These are phyloP conservation scores for Tripterygium wilfordii DNA, from an alignment of 177 flowering plant species.

Conservation along the genomic window DNA sequence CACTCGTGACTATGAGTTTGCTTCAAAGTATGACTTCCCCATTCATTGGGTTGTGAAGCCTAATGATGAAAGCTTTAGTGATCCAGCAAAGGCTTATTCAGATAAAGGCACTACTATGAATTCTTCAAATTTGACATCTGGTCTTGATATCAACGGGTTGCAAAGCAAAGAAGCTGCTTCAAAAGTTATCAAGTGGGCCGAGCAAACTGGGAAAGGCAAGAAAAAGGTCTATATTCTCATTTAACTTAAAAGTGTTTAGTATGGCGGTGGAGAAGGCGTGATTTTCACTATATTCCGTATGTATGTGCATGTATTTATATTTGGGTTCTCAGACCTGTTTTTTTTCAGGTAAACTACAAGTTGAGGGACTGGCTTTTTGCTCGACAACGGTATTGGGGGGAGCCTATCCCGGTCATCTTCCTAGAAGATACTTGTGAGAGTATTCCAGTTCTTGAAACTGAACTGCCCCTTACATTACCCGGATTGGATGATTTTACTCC, in stretches of 20 bases:
- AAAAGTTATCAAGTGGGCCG: constrained; percentile 80
- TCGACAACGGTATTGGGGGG: constrained; percentile 98
- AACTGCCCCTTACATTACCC: constrained; percentile 85
- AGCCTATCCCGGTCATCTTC: constrained; percentile 88
- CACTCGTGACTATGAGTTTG: constrained; percentile 86
- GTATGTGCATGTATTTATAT: too few species aligned
- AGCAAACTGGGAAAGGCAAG: constrained; percentile 70
- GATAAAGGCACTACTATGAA: constrained; percentile 70
- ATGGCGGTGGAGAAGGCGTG: too few species aligned
- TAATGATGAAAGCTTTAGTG: constrained; percentile 27
- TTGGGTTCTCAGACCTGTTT: too few species aligned
- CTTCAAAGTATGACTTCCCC: constrained; percentile 68
- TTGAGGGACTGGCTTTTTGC: constrained; percentile 99
- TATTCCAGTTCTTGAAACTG: constrained; percentile 67
- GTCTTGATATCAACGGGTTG: constrained; percentile 76
- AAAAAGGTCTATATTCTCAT: constrained; percentile 49
- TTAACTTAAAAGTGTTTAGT: constrained; percentile 1
- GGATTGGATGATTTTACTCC: constrained; percentile 98
- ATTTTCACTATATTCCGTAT: too few species aligned
- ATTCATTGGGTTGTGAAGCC: constrained; percentile 66
- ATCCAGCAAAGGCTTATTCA: constrained; percentile 43
- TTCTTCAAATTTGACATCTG: constrained; percentile 54
- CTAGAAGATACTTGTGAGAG: constrained; percentile 60
- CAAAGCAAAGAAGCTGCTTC: constrained; percentile 62
- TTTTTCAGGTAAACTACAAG: constrained; percentile 82